Percentiles rank a stretch among this genome's conserved stretches.
These are phyloP conservation scores for Abrus precatorius DNA, from an alignment of 306 rosid species.

Conservation along the genomic window DNA sequence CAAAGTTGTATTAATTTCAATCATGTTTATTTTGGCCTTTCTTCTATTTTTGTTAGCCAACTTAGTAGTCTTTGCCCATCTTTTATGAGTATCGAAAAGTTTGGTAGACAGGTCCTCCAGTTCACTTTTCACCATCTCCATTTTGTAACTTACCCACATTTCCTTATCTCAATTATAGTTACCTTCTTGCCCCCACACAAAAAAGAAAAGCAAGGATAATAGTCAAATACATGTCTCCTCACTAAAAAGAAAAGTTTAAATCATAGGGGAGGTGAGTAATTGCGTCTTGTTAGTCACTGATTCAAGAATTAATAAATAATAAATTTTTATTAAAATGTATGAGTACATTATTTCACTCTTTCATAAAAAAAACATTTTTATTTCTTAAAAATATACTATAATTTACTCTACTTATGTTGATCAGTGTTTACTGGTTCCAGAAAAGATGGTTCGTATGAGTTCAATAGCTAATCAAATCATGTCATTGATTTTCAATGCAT, in stretches of 20 bases:
- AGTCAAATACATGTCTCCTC: background rate
- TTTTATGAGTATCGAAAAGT: constrained; percentile 38
- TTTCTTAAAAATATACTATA: background rate
- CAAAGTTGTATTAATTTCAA: constrained; percentile 47
- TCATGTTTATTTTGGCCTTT: constrained; percentile 47
- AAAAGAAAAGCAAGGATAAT: background rate
- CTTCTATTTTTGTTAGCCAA: constrained; percentile 23
- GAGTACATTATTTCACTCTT: no score
- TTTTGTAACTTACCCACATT: constrained; percentile 13
- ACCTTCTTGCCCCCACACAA: background rate
- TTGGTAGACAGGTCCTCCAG: constrained; percentile 34
- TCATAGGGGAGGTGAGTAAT: background rate
- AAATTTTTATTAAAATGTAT: no score
- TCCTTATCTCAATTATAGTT: background rate
- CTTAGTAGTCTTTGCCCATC: constrained; percentile 19
- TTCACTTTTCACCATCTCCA: constrained; percentile 39
- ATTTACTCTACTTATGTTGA: background rate
- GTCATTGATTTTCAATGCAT: background rate
- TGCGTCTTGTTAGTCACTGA: no score
- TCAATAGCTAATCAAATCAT: background rate
- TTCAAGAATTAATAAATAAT: no score
- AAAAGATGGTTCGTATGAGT: background rate
- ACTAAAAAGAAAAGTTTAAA: background rate
- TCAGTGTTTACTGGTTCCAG: background rate
- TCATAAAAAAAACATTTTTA: no score